Percentiles rank a stretch among this genome's conserved stretches.
Evolutionary conservation across 2,329 filamentous ascomycete genomes (phyloP).

Genomic region (Metarhizium humberi): DNA sequence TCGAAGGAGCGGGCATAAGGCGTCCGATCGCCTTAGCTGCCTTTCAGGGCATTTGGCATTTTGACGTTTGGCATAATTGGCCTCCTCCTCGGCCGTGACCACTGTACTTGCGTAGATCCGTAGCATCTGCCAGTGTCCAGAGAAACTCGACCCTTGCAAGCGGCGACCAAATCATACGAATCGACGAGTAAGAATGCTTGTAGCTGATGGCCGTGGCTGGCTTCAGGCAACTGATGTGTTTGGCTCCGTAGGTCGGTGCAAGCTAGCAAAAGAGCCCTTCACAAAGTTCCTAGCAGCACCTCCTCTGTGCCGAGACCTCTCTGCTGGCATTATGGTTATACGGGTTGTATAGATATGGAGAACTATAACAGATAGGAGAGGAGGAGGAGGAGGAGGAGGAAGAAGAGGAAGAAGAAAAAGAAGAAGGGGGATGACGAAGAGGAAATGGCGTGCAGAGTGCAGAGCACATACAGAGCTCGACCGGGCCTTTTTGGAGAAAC

Average conservation of each 20-base stretch:
- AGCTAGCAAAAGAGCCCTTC: neutral
- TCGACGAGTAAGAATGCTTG: neutral
- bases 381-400: too few relatives aligned
- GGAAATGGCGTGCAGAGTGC: too few relatives aligned
- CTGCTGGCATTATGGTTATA: neutral
- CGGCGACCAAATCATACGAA: neutral
- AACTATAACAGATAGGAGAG: neutral
- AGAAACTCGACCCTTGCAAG: neutral
- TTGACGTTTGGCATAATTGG: neutral
- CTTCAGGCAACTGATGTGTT: neutral
- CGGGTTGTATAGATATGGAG: neutral
- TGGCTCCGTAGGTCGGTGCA: neutral
- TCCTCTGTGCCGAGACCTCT: neutral
- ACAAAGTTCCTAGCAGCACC: too few relatives aligned
- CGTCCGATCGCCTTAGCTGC: slow-evolving; percentile 6
- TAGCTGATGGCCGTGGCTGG: neutral
- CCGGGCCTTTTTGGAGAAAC: neutral
- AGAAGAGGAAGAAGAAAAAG: too few relatives aligned
- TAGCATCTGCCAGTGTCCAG: neutral
- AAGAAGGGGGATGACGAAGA: too few relatives aligned
- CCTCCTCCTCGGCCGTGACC: neutral
- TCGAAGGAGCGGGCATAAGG: neutral
- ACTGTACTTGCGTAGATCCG: neutral
- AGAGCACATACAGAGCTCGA: too few relatives aligned
- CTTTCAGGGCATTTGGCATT: neutral